Evolutionary conservation across 306 rosid species (phyloP), one percentile per base, ranked within the genome.

Genomic region (Luffa aegyptiaca): DNA sequence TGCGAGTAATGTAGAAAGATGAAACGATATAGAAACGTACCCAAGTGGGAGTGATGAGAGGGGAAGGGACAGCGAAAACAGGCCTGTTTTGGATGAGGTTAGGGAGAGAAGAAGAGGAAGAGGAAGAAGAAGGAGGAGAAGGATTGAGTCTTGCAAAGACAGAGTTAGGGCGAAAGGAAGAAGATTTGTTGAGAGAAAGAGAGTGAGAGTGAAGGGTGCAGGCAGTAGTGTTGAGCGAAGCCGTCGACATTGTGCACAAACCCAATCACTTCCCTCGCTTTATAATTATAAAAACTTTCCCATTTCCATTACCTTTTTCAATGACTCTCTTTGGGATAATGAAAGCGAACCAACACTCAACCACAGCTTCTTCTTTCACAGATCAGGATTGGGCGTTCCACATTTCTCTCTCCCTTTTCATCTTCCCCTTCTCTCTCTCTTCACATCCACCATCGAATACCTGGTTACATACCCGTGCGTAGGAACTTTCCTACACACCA

Each of bases 361-460:
- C 45, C 85, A 90, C 87, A 89, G 89, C 95, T 91, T 91, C 92
- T 87, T 81, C 84, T 86, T 79, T 90, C 84, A 59, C 26, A 75
- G 99, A 93, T 91, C 80, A 92, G 97, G 92, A 82, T 90, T 91
- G 89, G 79, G 85, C 79, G 96, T 68, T 87, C 88, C 86, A 86
- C 89, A 89, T 76, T 10, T 59, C 82, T 78, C 58, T 58, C 57
- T 39, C 13, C 41, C 46, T 20, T 31, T 53, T 53, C 16, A 26
- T 4, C 53, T 26, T 26, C 31, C 31, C 31, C 31, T 26, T 26
- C 31, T 26, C 31, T 26, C 31, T 26, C 31, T 26, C 31, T n/a
- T n/a, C n/a, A n/a, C n/a, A n/a, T n/a, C n/a, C n/a, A n/a, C n/a
- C n/a, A n/a, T n/a, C 0, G 31, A 26, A 26, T 26, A 26, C 31